phyloP scores from a whole-genome alignment of 2,329 filamentous ascomycete genomes.

The Colletotrichum eremochloae region DNA sequence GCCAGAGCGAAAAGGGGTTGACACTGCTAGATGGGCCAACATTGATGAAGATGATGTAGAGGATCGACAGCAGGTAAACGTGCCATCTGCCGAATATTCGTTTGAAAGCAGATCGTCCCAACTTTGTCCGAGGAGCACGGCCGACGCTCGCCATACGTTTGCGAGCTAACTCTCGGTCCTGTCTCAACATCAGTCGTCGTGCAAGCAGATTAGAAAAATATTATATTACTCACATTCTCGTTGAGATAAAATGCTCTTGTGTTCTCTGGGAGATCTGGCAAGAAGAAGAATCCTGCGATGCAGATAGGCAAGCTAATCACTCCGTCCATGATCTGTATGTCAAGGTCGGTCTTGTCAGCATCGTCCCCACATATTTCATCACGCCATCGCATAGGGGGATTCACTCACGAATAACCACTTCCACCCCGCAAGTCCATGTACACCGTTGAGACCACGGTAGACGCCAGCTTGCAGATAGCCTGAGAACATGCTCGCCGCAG shows the following conservation, averaged over 20 bases:
- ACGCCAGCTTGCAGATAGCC: conserved; percentile 69
- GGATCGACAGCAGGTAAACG: conserved; percentile 52
- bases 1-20: conserved; percentile 55
- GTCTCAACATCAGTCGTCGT: background rate
- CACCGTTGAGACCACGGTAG: conserved; percentile 63
- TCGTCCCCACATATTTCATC: conserved; percentile 4
- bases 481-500: conserved; percentile 67
- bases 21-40: conserved; percentile 56
- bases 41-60: conserved; percentile 63
- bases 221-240: conserved; percentile 3
- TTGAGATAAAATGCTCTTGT: conserved; percentile 49
- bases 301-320: conserved; percentile 58
- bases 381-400: conserved; percentile 4
- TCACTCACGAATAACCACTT: conserved; percentile 53
- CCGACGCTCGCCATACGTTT: conserved; percentile 54
- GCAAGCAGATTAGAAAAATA: too few species aligned
- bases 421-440: conserved; percentile 56
- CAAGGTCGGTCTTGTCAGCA: conserved; percentile 1
- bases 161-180: conserved; percentile 32
- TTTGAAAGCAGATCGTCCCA: conserved; percentile 54
- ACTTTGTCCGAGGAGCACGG: conserved; percentile 64
- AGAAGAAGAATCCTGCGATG: conserved; percentile 54
- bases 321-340: conserved; percentile 55
- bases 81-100: conserved; percentile 49
- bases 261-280: conserved; percentile 51